Evolutionary conservation across 2,329 filamentous ascomycete genomes (phyloP).

Genomic region (Hysterium pulicare): DNA sequence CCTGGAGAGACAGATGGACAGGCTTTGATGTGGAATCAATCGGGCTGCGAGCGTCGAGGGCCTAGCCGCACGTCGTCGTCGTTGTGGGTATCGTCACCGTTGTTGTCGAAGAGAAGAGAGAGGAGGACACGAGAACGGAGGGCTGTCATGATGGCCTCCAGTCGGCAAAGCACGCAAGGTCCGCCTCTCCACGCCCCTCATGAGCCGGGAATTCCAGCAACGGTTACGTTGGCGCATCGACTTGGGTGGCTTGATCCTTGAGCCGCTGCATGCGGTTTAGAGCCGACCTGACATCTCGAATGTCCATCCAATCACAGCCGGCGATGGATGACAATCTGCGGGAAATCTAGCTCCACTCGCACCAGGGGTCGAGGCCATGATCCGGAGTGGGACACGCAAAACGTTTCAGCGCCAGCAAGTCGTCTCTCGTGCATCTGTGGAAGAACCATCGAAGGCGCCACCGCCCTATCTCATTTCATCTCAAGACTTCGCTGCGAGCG

Average conservation of each 20-base stretch:
- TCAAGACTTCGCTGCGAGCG: too few species aligned
- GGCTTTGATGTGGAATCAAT: conserved; percentile 11
- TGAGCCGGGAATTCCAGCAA: conserved; percentile 15
- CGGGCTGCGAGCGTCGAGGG: conserved; percentile 16
- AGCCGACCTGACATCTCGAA: background rate
- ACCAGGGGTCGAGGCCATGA: too few species aligned
- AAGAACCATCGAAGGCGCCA: too few species aligned
- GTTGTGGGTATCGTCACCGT: conserved; percentile 3
- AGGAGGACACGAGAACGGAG: conserved; percentile 11
- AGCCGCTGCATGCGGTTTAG: conserved; percentile 3
- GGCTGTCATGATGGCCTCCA: conserved; percentile 8
- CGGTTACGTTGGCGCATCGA: conserved; percentile 8
- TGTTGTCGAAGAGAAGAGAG: conserved; percentile 6
- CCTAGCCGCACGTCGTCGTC: conserved; percentile 23
- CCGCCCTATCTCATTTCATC: too few species aligned
- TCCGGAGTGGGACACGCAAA: too few species aligned
- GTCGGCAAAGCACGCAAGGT: conserved; percentile 16
- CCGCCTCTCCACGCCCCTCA: conserved; percentile 14
- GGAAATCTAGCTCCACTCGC: too few species aligned
- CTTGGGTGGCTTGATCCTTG: background rate
- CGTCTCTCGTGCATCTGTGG: too few species aligned
- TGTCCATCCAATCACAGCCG: too few species aligned
- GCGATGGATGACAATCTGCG: too few species aligned
- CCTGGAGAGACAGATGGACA: background rate
- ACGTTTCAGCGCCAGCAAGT: too few species aligned